phyloP scores from a whole-genome alignment of 345 rosid species.

The Hibiscus syriacus region DNA sequence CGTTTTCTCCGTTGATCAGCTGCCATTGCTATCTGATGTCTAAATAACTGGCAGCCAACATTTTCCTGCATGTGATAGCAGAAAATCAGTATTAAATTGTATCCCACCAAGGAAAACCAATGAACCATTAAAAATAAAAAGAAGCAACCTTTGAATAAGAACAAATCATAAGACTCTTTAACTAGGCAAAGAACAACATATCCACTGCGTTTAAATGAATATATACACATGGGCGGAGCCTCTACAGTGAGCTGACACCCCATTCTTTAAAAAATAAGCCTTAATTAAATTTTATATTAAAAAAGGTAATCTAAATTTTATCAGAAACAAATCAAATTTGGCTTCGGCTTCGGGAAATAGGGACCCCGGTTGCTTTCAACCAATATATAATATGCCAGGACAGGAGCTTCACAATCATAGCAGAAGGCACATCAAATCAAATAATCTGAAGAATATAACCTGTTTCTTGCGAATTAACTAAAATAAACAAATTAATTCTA shows the following conservation, averaged over 20 bases:
- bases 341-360: not conserved
- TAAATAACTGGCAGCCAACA: conserved; percentile 17
- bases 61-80: conserved; percentile 19
- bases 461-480: not conserved
- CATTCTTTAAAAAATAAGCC: too few relatives aligned
- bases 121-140: not conserved
- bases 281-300: too few relatives aligned
- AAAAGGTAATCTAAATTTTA: too few relatives aligned
- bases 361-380: not conserved
- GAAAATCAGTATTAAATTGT: conserved; percentile 8
- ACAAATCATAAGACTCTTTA: not conserved
- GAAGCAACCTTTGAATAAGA: not conserved
- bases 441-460: not conserved
- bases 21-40: conserved; percentile 46
- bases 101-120: not conserved
- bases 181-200: too few relatives aligned
- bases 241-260: too few relatives aligned
- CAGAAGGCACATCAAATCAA: not conserved
- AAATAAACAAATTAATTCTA: not conserved
- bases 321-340: not conserved
- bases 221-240: not conserved
- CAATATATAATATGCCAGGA: not conserved
- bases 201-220: not conserved
- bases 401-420: not conserved
- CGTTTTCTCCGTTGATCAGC: conserved; percentile 83